phyloP scores from a whole-genome alignment of 2,329 filamentous ascomycete species.

The Penicillium sp. region DNA sequence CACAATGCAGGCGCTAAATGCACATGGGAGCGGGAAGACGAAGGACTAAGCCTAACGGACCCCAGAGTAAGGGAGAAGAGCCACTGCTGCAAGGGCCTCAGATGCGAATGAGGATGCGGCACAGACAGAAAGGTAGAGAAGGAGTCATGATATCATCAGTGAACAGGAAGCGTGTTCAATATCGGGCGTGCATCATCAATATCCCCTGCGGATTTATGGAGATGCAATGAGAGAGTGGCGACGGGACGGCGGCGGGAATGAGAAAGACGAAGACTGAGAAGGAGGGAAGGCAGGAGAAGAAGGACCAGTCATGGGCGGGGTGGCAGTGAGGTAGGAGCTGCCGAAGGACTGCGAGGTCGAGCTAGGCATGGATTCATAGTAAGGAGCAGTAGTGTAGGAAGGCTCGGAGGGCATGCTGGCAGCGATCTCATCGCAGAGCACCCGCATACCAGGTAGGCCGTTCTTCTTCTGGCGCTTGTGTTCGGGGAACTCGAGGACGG shows the following conservation, averaged over 20 bases:
- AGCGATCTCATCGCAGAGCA: conserved; percentile 38
- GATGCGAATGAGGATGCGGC: neutral
- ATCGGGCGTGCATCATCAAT: conserved; percentile 10
- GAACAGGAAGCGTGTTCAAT: neutral
- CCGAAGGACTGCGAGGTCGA: conserved; percentile 32
- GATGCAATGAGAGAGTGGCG: conserved; percentile 32
- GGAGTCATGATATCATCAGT: conserved; percentile 19
- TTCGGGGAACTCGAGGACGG: conserved; percentile 29
- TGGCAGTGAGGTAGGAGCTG: conserved; percentile 33
- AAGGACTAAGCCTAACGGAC: conserved; percentile 8
- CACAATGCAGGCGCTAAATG: conserved; percentile 34
- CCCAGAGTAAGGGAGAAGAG: conserved; percentile 9
- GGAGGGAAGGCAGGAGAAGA: conserved; percentile 37
- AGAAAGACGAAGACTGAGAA: conserved; percentile 27
- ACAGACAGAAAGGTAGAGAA: neutral
- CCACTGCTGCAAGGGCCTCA: conserved; percentile 5
- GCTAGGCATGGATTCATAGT: conserved; percentile 26
- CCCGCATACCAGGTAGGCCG: conserved; percentile 36
- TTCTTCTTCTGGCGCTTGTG: conserved; percentile 33
- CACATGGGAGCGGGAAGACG: conserved; percentile 21
- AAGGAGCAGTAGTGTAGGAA: conserved; percentile 12
- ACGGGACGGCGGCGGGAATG: conserved; percentile 27
- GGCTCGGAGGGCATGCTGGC: conserved; percentile 26
- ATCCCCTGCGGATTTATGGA: conserved; percentile 13
- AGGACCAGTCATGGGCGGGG: conserved; percentile 37